Conservation (phyloP, 2,329 filamentous ascomycete genomes). For the Aspergillus terreus region DNA sequence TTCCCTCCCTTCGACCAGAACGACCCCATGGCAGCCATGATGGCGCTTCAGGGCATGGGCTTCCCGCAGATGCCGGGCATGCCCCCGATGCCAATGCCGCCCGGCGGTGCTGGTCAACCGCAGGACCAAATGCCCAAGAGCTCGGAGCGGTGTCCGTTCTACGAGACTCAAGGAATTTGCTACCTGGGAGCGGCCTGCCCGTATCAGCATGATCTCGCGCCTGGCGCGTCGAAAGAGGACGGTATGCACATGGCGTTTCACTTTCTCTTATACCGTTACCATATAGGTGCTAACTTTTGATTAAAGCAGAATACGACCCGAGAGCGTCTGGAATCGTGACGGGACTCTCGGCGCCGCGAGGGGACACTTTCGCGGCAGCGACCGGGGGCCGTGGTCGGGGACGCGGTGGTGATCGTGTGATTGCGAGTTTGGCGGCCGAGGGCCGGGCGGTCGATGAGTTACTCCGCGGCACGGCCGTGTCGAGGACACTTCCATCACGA, state of each 20-base stretch:
- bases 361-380: conserved; percentile 23
- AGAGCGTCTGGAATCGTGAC: conserved; percentile 45
- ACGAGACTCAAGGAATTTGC: conserved; percentile 58
- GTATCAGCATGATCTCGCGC: conserved; percentile 52
- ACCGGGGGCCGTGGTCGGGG: conserved; percentile 35
- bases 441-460: too few relatives aligned
- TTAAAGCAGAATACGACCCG: conserved; percentile 51
- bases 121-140: conserved; percentile 30
- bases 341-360: conserved; percentile 25
- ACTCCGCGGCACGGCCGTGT: conserved; percentile 51
- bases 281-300: background rate
- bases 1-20: conserved; percentile 53
- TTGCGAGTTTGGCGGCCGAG: conserved; percentile 36
- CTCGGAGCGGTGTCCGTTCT: conserved; percentile 51
- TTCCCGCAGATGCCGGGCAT: conserved; percentile 48
- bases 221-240: conserved; percentile 36
- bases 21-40: conserved; percentile 53
- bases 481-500: conserved; percentile 51
- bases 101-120: conserved; percentile 23
- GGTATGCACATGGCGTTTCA: conserved; percentile 20
- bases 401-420: conserved; percentile 43
- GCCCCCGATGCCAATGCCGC: conserved; percentile 39
- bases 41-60: conserved; percentile 52
- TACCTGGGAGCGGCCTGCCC: conserved; percentile 54
- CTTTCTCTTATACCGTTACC: background rate